These are phyloP conservation scores for Metschnikowia reukaufii DNA, from an alignment of 805 yeast species.

Conservation along the genomic window DNA sequence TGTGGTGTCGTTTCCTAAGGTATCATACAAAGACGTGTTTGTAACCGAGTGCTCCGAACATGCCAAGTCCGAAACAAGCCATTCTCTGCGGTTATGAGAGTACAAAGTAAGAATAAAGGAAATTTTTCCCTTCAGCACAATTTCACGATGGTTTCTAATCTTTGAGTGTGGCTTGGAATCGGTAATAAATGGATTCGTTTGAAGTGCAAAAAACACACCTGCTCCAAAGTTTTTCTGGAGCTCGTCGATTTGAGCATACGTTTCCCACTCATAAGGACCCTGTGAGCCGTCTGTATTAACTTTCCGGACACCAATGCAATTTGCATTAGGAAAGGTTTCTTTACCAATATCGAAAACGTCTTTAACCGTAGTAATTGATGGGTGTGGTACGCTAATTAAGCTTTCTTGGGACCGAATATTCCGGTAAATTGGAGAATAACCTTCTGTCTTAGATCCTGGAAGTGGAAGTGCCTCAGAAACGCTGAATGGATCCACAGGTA, in stretches of 20 bases:
- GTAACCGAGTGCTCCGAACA: slow-evolving; percentile 35
- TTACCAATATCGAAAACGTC: slow-evolving; percentile 13
- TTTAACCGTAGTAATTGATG: slow-evolving; percentile 13
- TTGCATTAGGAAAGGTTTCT: slow-evolving; percentile 4
- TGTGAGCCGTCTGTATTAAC: slow-evolving; percentile 10
- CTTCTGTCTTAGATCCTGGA: slow-evolving; percentile 14
- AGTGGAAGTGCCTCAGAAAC: slow-evolving; percentile 15
- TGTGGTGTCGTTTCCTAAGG: slow-evolving; percentile 38
- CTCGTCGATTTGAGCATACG: slow-evolving; percentile 10
- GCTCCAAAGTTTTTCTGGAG: slow-evolving; percentile 14
- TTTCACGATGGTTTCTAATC: slow-evolving; percentile 19
- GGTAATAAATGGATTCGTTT: slow-evolving; percentile 33
- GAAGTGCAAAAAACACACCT: slow-evolving; percentile 19
- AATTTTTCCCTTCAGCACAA: slow-evolving; percentile 19
- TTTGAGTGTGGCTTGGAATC: slow-evolving; percentile 26
- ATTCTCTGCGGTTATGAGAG: slow-evolving; percentile 37
- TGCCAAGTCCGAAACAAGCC: slow-evolving; percentile 39
- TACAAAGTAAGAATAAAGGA: slow-evolving; percentile 37
- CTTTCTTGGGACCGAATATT: slow-evolving; percentile 12
- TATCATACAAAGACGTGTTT: slow-evolving; percentile 42
- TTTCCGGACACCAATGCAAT: slow-evolving; percentile 15
- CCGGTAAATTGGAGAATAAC: slow-evolving; percentile 19
- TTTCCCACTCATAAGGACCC: slow-evolving; percentile 16
- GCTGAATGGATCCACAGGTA: slow-evolving; percentile 11
- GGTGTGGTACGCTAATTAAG: slow-evolving; percentile 16